These are phyloP conservation scores for Aurifilum marmelostoma DNA, from an alignment of 2,329 filamentous ascomycete genomes.

Conservation along the genomic window DNA sequence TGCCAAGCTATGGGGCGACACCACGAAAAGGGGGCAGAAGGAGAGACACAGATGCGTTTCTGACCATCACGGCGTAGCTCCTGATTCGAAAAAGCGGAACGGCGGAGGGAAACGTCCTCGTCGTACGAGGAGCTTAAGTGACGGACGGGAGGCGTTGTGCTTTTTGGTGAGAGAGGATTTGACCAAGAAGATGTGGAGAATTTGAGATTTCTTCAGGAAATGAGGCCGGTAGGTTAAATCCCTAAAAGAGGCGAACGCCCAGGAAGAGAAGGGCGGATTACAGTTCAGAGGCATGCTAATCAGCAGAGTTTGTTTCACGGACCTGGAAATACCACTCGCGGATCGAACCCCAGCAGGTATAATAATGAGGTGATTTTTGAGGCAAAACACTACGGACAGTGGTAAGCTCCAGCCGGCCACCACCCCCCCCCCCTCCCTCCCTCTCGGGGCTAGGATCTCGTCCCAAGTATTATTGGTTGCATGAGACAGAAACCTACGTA, in stretches of 20 bases:
- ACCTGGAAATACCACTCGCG: neutral
- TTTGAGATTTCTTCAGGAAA: neutral
- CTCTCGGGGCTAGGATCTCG: neutral
- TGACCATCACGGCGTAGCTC: too few relatives aligned
- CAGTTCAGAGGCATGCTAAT: neutral
- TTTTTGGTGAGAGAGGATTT: neutral
- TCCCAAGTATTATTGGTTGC: neutral
- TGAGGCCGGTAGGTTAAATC: neutral
- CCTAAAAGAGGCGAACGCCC: neutral
- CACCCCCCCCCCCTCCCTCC: too few relatives aligned
- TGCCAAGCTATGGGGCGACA: neutral
- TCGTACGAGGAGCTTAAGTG: too few relatives aligned
- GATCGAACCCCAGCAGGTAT: neutral
- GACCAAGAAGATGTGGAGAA: neutral
- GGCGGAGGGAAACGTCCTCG: too few relatives aligned
- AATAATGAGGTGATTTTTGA: neutral
- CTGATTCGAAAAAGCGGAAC: too few relatives aligned
- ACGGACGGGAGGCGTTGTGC: too few relatives aligned
- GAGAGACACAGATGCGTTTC: neutral
- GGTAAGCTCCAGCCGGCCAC: neutral
- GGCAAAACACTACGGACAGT: neutral
- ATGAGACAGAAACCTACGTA: neutral
- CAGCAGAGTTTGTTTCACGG: neutral
- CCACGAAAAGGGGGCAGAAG: neutral
- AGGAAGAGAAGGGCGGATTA: too few relatives aligned